A percentile compares a stretch with the other conserved stretches of the same genome.
Evolutionary conservation across 2,329 filamentous ascomycete species (phyloP).

Genomic region (Alternaria rosae): DNA sequence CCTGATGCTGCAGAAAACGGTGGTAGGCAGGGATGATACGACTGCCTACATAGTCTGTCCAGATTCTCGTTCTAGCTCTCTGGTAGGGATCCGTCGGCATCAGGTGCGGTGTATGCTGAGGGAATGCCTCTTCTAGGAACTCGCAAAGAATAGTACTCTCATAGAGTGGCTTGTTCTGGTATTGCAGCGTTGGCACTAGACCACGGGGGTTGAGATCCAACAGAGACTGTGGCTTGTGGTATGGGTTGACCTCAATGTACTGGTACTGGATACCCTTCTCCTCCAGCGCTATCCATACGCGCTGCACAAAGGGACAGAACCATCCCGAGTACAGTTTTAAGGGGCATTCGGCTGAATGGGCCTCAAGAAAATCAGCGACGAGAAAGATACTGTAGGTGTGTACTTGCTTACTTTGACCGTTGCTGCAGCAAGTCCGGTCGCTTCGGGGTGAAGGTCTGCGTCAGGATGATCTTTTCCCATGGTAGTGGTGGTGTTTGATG

Average conservation of each 20-base stretch:
- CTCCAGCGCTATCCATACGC: conserved; percentile 74
- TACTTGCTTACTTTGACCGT: conserved; percentile 36
- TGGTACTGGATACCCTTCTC: conserved; percentile 78
- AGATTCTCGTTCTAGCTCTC: conserved; percentile 71
- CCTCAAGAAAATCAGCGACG: conserved; percentile 20
- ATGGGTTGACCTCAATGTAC: conserved; percentile 75
- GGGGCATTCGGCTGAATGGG: conserved; percentile 53
- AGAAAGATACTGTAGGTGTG: background rate
- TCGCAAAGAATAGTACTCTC: conserved; percentile 77
- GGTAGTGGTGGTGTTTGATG: conserved; percentile 1
- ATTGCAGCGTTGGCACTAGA: conserved; percentile 73
- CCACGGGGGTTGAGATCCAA: conserved; percentile 77
- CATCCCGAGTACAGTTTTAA: conserved; percentile 76
- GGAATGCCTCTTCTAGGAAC: conserved; percentile 76
- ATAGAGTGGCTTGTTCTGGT: conserved; percentile 67
- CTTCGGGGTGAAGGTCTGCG: conserved; percentile 45
- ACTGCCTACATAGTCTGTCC: conserved; percentile 75
- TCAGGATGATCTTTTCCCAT: conserved; percentile 48
- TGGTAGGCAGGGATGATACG: conserved; percentile 75
- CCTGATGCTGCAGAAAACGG: conserved; percentile 58
- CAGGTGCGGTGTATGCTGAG: conserved; percentile 59
- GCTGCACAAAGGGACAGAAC: conserved; percentile 75
- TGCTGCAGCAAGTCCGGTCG: conserved; percentile 41
- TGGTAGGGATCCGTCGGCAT: conserved; percentile 70
- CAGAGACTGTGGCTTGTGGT: conserved; percentile 73